Base-by-base conservation (phyloP, 257 asterid species). In the Agastache rugosa region DNA sequence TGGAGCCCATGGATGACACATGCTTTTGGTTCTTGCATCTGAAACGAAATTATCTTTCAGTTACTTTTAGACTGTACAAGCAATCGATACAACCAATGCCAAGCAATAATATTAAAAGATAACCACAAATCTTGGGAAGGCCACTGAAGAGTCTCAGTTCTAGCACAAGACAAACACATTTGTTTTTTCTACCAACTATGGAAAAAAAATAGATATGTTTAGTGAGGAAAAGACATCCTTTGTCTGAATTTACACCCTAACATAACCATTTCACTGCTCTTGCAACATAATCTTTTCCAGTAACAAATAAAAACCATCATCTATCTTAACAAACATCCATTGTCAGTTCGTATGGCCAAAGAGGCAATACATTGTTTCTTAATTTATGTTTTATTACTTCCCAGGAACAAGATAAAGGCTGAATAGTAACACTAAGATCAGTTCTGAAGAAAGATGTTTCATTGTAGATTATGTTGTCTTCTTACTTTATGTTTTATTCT, bases 71-170 rank as follows among this genome's bases (percentile, higher is more conserved):
- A 61, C 48, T 15, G 22, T 64, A 35, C 59, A 27, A 47, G 67
- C 25, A 54, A 71, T 4, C 3, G 25, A 25, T 6, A 58, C 69
- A 9, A 11, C 22, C 67, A 69, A 37, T 42, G 48, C 63, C 53
- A 14, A 63, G 4, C 35, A 51, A 16, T 23, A 63, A 55, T 70
- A 37, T 17, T n/a, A 71, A 53, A 11, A 42, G n/a, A 44, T 51
- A 71, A 31, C 48, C 51, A 53, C 10, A 50, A n/a, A 62, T 75
- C 63, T 76, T 64, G 55, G 39, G 54, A 27, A 54, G 8, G 62
- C 68, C 68, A 29, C 62, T 10, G 56, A 27, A 11, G 20, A 17
- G 23, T 20, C 41, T 76, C 60, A 63, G 34, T 44, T 29, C 56
- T 58, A 55, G 60, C 17, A 27, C 11, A 53, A 4, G 23, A 9